Base-by-base conservation (phyloP, 192 early-diverging fungal species). In the Phycomyces blakesleeanus region DNA sequence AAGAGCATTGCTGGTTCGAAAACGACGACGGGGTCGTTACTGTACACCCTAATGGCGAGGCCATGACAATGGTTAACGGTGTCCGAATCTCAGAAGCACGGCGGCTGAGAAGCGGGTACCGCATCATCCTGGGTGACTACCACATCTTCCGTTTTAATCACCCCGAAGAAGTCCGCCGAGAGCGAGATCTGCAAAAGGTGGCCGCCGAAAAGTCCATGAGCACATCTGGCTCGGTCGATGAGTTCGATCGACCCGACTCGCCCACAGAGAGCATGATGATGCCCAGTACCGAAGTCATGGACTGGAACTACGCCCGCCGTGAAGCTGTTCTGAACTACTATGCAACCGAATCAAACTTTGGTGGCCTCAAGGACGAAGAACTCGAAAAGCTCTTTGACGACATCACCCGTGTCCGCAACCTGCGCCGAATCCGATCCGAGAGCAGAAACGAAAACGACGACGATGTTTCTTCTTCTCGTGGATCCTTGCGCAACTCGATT, bases 61-160 rank as follows among this genome's bases (percentile, higher is more conserved):
- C 76, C 10, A 60, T 86, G 57, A 86, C 88, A 4, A 80, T 92
- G 70, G 90, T 93, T 24, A 93, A 93, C 51, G 92, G 92, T 8
- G 76, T 79, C 37, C 82, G 78, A 18, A 85, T 90, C 16, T 67
- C 47, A 9, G 74, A 75, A 55, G 69, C 84, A 1, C 72, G 68
- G 54, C 78, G 69, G 27, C 70, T 94, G 26, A 73, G 76, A 44
- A 89, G 87, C 0, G 91, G 91, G 3, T 89, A 77, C 61, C 85
- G 92, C 44, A 75, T 94, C 49, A 91, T 93, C 49, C 72, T 94
- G 20, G 91, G 90, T 21, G 79, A 84, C 40, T 81, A 85, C 49
- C 91, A 89, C 69, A 88, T 94, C 1, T 94, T 93, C 59, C 75
- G 91, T 1, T 89, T 92, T 55, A 93, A 89, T 57, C 78, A 94